Evolutionary conservation across 768 basidiomycete species (phyloP).

Genomic region (Amyloporia xantha): DNA sequence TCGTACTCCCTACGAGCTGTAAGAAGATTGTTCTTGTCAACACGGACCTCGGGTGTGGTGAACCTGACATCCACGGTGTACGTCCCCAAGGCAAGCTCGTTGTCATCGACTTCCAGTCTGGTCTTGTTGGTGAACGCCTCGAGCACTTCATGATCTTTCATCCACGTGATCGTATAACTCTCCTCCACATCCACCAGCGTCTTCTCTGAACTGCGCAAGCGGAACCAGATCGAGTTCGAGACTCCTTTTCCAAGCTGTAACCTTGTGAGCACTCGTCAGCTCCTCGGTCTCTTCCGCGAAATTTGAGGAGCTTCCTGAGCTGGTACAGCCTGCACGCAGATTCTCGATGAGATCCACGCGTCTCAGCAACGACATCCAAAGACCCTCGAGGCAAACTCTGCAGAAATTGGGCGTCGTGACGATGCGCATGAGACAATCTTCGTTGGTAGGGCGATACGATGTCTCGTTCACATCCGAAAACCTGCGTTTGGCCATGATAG

Average conservation of each 20-base stretch:
- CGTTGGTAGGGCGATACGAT: slow-evolving; percentile 75
- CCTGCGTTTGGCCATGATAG: slow-evolving; percentile 26
- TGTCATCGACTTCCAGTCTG: slow-evolving; percentile 34
- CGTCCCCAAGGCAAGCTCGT: slow-evolving; percentile 28
- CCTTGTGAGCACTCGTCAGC: background rate
- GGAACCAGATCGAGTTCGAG: slow-evolving; percentile 51
- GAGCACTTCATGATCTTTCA: slow-evolving; percentile 39
- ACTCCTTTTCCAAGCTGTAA: slow-evolving; percentile 22
- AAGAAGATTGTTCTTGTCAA: slow-evolving; percentile 34
- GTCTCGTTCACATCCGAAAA: slow-evolving; percentile 60
- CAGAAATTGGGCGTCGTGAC: slow-evolving; percentile 70
- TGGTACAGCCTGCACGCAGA: slow-evolving; percentile 34
- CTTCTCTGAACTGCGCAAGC: slow-evolving; percentile 47
- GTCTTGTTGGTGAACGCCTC: slow-evolving; percentile 46
- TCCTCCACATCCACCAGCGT: slow-evolving; percentile 29
- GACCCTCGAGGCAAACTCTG: slow-evolving; percentile 63
- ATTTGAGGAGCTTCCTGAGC: background rate
- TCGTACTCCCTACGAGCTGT: slow-evolving; percentile 7
- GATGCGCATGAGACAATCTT: slow-evolving; percentile 76
- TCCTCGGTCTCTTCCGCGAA: background rate
- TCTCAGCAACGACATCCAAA: slow-evolving; percentile 61
- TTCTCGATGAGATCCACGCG: slow-evolving; percentile 58
- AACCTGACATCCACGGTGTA: slow-evolving; percentile 46
- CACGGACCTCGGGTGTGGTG: slow-evolving; percentile 49
- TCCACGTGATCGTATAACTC: slow-evolving; percentile 54